Conservation (phyloP, 2,329 filamentous ascomycete genomes). For the Pyrenophora graminea region DNA sequence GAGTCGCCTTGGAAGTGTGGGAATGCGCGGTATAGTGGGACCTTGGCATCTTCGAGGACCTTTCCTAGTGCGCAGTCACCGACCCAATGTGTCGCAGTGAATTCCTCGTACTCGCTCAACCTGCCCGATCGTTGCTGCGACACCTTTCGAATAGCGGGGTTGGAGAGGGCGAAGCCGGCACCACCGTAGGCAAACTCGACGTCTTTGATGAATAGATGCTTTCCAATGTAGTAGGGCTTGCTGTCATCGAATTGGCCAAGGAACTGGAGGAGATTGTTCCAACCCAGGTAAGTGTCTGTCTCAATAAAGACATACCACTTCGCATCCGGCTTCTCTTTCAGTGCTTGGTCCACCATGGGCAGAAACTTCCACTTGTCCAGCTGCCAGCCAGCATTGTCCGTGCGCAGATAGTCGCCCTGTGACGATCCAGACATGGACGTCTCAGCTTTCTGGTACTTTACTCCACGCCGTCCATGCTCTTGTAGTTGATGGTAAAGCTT, state of each 20-base stretch:
- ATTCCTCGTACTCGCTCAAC: slow-evolving; percentile 42
- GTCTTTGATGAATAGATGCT: slow-evolving; percentile 50
- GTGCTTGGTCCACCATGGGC: slow-evolving; percentile 58
- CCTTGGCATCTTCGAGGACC: slow-evolving; percentile 43
- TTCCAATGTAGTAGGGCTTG: slow-evolving; percentile 51
- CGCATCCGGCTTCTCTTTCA: slow-evolving; percentile 40
- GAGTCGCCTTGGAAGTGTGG: slow-evolving; percentile 54
- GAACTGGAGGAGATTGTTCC: slow-evolving; percentile 48
- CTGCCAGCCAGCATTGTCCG: slow-evolving; percentile 53
- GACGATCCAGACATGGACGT: slow-evolving; percentile 39
- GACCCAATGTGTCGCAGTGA: slow-evolving; percentile 45
- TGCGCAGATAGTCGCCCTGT: slow-evolving; percentile 43
- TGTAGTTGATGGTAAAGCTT: slow-evolving; percentile 57
- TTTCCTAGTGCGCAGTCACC: slow-evolving; percentile 47
- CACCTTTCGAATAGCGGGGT: slow-evolving; percentile 47
- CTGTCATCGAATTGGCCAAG: slow-evolving; percentile 45
- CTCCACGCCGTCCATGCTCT: slow-evolving; percentile 50
- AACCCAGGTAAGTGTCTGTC: slow-evolving; percentile 44
- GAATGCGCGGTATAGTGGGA: slow-evolving; percentile 46
- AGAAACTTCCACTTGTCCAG: slow-evolving; percentile 65
- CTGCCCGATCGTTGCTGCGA: slow-evolving; percentile 36
- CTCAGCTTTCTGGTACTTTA: slow-evolving; percentile 39
- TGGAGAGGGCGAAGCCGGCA: slow-evolving; percentile 51
- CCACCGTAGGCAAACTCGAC: slow-evolving; percentile 53
- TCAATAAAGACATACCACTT: slow-evolving; percentile 49